These are phyloP conservation scores for Adenanthera pavonina DNA, from an alignment of 306 rosid species.

Conservation along the genomic window DNA sequence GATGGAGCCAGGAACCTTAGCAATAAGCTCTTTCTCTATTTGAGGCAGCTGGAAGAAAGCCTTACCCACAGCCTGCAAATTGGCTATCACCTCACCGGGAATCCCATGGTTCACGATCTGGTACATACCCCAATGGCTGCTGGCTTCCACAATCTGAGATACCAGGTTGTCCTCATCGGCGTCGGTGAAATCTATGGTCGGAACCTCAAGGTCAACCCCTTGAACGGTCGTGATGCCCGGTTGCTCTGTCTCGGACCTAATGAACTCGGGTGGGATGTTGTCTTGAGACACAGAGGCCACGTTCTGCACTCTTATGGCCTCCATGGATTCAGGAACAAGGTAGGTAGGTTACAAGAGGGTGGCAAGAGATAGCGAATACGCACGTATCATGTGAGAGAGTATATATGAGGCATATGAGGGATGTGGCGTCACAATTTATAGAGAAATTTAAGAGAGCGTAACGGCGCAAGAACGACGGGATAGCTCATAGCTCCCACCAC, in stretches of 20 bases:
- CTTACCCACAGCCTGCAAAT: conserved; percentile 63
- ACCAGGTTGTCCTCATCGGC: conserved; percentile 43
- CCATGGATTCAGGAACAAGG: conserved; percentile 29
- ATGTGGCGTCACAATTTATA: neutral
- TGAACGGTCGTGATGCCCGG: conserved; percentile 75
- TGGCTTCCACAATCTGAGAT: conserved; percentile 47
- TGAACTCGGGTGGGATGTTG: conserved; percentile 52
- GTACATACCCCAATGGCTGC: conserved; percentile 72
- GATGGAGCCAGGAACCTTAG: conserved; percentile 45
- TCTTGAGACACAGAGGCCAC: conserved; percentile 48
- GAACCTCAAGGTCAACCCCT: conserved; percentile 55
- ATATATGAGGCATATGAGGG: neutral
- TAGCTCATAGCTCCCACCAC: neutral
- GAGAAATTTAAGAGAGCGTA: neutral
- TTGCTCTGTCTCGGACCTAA: conserved; percentile 61
- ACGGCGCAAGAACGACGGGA: neutral
- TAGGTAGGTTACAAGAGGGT: neutral
- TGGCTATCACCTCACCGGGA: conserved; percentile 53
- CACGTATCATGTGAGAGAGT: neutral
- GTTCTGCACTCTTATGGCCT: conserved; percentile 59
- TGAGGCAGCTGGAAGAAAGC: conserved; percentile 63
- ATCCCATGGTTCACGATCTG: conserved; percentile 78
- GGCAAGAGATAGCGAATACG: too few species aligned
- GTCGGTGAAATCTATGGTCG: conserved; percentile 56
- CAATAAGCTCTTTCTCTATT: conserved; percentile 64